A percentile compares a stretch with the other conserved stretches of the same genome.
Conservation (phyloP, 371 early-diverging fungal genomes). For the Haplosporangium sp. region DNA sequence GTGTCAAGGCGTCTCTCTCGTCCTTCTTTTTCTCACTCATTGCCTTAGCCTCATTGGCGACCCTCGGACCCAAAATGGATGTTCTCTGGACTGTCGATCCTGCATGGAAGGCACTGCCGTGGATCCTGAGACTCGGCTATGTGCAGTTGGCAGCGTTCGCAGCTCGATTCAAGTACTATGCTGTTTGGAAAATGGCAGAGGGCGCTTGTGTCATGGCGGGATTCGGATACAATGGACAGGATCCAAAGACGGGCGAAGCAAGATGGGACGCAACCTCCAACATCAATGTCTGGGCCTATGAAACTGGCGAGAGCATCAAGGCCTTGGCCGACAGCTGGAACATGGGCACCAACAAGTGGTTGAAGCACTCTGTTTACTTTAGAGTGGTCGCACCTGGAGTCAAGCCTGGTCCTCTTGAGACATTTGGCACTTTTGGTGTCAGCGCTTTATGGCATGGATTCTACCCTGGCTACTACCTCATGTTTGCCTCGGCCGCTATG, state of each 20-base stretch:
- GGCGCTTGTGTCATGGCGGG: constrained; percentile 87
- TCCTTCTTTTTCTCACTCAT: constrained; percentile 56
- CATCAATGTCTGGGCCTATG: constrained; percentile 75
- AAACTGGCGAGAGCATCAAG: constrained; percentile 79
- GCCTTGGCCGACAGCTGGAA: constrained; percentile 86
- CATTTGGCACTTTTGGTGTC: constrained; percentile 76
- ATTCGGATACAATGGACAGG: constrained; percentile 84
- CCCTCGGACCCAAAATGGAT: constrained; percentile 57
- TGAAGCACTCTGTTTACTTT: constrained; percentile 85
- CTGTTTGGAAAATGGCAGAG: constrained; percentile 89
- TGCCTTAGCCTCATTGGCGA: constrained; percentile 50
- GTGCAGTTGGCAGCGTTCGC: constrained; percentile 73
- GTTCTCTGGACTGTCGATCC: constrained; percentile 56
- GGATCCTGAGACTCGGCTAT: constrained; percentile 60
- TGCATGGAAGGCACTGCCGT: constrained; percentile 42
- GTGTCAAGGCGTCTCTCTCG: constrained; percentile 50
- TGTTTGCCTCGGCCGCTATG: constrained; percentile 62
- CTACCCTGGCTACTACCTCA: constrained; percentile 87
- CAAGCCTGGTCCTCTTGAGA: constrained; percentile 65
- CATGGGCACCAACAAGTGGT: constrained; percentile 88
- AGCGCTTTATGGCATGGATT: constrained; percentile 97
- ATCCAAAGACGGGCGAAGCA: constrained; percentile 60
- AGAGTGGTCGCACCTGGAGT: constrained; percentile 68
- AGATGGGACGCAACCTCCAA: constrained; percentile 68
- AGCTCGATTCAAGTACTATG: constrained; percentile 86